These are phyloP conservation scores for Saururus chinensis DNA, from an alignment of 164 flowering plant genomes.

Conservation along the genomic window DNA sequence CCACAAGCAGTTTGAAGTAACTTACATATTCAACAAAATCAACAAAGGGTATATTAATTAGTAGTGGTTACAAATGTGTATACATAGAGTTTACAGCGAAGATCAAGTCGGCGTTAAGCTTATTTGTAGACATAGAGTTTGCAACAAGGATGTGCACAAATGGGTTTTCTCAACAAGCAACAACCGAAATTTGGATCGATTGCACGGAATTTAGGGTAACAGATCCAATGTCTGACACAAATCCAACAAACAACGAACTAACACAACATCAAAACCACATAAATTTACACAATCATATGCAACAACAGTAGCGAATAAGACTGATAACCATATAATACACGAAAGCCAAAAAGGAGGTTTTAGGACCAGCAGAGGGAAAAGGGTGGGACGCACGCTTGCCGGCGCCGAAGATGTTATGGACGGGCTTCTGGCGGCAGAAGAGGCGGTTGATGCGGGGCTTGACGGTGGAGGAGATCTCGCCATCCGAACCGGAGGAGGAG, in stretches of 20 bases:
- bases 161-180: not conserved
- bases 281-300: not conserved
- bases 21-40: no score
- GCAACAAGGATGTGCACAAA: not conserved
- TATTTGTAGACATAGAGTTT: no score
- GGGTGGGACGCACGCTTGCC: slow-evolving; percentile 45
- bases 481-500: slow-evolving; percentile 24
- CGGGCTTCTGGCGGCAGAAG: slow-evolving; percentile 68
- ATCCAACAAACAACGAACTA: no score
- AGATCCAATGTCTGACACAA: not conserved
- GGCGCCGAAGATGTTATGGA: slow-evolving; percentile 73
- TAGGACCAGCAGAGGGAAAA: not conserved
- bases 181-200: not conserved
- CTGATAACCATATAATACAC: not conserved
- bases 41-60: no score
- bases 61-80: no score
- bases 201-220: not conserved
- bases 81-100: no score
- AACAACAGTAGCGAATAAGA: not conserved
- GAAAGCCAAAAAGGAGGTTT: not conserved
- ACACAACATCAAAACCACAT: no score
- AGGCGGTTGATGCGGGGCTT: slow-evolving; percentile 38
- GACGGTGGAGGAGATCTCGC: slow-evolving; percentile 16
- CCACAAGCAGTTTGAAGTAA: no score
- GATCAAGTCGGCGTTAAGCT: no score